These are phyloP conservation scores for Orbilia blumenaviensis DNA, from an alignment of 2,329 filamentous ascomycete genomes.

Conservation along the genomic window DNA sequence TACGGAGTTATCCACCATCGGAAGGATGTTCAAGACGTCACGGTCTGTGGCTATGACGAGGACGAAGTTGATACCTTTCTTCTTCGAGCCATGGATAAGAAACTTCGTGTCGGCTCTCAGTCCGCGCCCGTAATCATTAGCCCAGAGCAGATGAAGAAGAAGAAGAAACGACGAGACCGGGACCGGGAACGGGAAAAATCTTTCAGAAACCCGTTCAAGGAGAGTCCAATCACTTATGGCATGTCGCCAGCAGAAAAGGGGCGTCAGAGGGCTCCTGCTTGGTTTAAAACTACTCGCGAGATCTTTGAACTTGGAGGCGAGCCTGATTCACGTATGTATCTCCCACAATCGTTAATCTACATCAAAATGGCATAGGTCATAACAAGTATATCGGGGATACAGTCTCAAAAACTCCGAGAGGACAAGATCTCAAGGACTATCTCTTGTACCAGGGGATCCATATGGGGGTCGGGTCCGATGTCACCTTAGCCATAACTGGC, in stretches of 20 bases:
- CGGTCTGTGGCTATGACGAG: neutral
- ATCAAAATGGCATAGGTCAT: too few relatives aligned
- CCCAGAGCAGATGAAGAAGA: too few relatives aligned
- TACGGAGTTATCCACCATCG: neutral
- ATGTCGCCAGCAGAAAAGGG: neutral
- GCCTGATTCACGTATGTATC: neutral
- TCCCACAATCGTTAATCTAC: neutral
- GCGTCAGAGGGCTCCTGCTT: neutral
- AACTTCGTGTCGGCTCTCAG: neutral
- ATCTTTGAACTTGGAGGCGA: conserved; percentile 9
- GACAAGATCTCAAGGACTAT: conserved; percentile 39
- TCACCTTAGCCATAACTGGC: conserved; percentile 21
- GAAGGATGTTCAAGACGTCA: neutral
- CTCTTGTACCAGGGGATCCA: conserved; percentile 35
- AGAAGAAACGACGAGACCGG: too few relatives aligned
- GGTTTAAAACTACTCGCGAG: neutral
- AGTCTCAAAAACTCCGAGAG: neutral
- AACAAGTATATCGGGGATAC: neutral
- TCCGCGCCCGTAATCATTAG: neutral
- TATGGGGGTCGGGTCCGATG: conserved; percentile 22
- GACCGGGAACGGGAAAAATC: neutral
- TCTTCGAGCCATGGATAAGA: neutral
- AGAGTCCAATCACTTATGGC: neutral
- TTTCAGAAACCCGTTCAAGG: neutral
- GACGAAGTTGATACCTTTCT: neutral